Conservation (phyloP, 306 rosid genomes). For the Luffa aegyptiaca region DNA sequence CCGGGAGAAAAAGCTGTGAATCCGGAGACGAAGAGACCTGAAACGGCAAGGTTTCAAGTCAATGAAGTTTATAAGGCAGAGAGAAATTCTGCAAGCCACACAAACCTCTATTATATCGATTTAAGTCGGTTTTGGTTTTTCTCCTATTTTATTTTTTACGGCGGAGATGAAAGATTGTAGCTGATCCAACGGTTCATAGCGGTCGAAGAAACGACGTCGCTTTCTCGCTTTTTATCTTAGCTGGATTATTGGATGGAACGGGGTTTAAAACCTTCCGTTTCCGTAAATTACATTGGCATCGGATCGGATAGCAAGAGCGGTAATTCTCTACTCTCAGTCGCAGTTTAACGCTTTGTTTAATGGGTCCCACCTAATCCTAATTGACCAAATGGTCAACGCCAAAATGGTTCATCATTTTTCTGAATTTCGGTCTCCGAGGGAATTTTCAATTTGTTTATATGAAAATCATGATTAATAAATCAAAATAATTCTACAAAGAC, state of each 20-base stretch:
- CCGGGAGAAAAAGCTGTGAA: conserved; percentile 4
- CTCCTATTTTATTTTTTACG: not conserved
- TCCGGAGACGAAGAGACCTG: not conserved
- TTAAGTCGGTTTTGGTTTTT: not conserved
- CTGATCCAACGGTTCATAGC: not conserved
- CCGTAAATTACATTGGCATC: not conserved
- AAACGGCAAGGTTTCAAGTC: not conserved
- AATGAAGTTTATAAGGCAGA: not conserved
- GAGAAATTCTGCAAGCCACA: not conserved
- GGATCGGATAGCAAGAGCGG: not conserved
- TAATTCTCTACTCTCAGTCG: not conserved
- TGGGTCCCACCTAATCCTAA: not conserved
- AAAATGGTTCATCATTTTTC: not conserved
- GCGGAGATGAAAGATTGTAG: not conserved
- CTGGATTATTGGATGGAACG: too few species aligned
- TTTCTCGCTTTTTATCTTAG: not conserved
- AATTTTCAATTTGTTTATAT: not conserved
- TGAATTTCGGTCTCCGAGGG: not conserved
- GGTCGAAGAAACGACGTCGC: not conserved
- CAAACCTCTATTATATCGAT: conserved; percentile 1
- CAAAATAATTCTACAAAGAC: not conserved
- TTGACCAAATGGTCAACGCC: not conserved
- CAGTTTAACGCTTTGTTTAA: not conserved
- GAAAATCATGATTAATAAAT: too few species aligned
- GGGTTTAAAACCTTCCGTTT: not conserved